Evolutionary conservation across 805 yeast species (phyloP).

Genomic region (Yarrowia sp.): DNA sequence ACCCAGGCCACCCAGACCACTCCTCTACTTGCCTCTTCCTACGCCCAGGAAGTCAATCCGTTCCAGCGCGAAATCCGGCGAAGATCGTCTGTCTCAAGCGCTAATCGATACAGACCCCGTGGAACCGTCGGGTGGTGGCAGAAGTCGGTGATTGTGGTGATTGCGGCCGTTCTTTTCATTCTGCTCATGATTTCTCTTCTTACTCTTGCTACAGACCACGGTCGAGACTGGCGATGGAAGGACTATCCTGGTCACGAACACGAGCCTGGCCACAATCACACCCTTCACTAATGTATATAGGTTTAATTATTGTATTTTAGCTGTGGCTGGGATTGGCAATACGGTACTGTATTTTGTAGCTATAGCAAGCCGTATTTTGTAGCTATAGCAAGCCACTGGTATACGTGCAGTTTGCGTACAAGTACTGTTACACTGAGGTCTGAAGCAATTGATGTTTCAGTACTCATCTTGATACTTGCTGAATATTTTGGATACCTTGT

Average conservation of each 20-base stretch:
- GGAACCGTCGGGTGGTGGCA: constrained; percentile 15
- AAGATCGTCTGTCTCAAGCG: constrained; percentile 13
- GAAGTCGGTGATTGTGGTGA: not conserved
- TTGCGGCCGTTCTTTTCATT: constrained; percentile 10
- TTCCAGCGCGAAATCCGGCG: constrained; percentile 25
- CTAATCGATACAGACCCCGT: constrained; percentile 5
- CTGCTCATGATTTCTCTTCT: constrained; percentile 2
- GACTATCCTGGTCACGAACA: constrained; percentile 2
- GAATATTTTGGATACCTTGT: too few relatives aligned
- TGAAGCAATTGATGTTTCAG: too few relatives aligned
- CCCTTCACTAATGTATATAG: not conserved
- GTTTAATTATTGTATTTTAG: not conserved
- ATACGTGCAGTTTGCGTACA: too few relatives aligned
- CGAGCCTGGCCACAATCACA: not conserved
- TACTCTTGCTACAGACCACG: constrained; percentile 2
- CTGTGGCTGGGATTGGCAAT: not conserved
- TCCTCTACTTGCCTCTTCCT: constrained; percentile 1
- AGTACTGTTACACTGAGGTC: too few relatives aligned
- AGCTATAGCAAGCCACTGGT: too few relatives aligned
- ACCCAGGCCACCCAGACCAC: constrained; percentile 15
- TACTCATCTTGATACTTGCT: too few relatives aligned
- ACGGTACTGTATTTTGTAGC: too few relatives aligned
- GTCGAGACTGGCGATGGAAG: constrained; percentile 19
- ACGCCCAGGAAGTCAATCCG: constrained; percentile 20
- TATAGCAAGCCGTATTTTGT: too few relatives aligned